Evolutionary conservation across 2,329 filamentous ascomycete genomes (phyloP), one percentile per base, ranked within the genome.

Genomic region (Penicillium vulpinum): DNA sequence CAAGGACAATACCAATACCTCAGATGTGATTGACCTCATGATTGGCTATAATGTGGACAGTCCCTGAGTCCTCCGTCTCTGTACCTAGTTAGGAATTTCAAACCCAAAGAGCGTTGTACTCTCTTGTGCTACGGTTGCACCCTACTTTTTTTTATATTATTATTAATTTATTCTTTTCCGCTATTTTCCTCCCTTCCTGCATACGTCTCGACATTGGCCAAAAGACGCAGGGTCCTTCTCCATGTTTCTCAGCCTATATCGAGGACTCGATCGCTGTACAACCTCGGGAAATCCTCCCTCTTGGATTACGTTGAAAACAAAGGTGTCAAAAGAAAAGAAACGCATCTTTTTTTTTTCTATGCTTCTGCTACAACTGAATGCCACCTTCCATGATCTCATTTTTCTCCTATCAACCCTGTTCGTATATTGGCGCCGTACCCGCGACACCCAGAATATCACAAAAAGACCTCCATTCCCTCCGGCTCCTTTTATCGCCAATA

Each of bases 161-260:
- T 31, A 13, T 50, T 48, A 1, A 33, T 31, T 45, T 21, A 22
- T 46, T 39, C 36, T 51, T 22, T 52, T 44, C 18, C 28, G 47
- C 40, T 45, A 35, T 36, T 39, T 56, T 35, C 2, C 35, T n/a
- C 36, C 40, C 41, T 21, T 56, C 35, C 29, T 49, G 45, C 45
- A 47, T 50, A 38, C 28, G 22, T 44, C 44, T 53, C 43, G 21
- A 57, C n/a, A n/a, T 55, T 58, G 33, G 45, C 51, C 52, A 51
- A 52, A 56, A 39, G 53, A 60, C 59, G 62, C 59, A 65, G 62
- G 62, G 58, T 62, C 59, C 40, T 55, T 51, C 24, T 59, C 61
- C 53, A 51, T 60, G 44, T 61, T 53, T 26, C 57, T 62, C 61
- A 60, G 54, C 56, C 54, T 56, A 60, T 58, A 54, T 48, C 43